phyloP scores from a whole-genome alignment of 495 filamentous ascomycete species.

The Aspergillus homomorphus region DNA sequence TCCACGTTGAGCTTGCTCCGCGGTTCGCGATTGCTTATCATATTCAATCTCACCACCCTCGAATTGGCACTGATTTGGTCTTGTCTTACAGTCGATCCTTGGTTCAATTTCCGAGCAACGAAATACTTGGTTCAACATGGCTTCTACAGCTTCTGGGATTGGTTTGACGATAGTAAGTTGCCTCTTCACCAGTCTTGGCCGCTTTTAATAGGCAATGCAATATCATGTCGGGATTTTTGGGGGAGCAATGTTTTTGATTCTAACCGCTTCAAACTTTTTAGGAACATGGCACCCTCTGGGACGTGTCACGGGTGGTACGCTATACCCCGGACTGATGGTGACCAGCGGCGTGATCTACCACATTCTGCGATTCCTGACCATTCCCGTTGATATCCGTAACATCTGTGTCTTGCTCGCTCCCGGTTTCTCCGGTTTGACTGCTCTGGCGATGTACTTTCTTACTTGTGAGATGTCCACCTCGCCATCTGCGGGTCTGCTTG shows the following conservation, averaged over 20 bases:
- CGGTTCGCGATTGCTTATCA: conserved; percentile 11
- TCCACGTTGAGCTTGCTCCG: not conserved
- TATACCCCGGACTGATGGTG: conserved; percentile 99
- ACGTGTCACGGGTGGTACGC: conserved; percentile 95
- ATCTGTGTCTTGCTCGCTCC: conserved; percentile 97
- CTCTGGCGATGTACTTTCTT: conserved; percentile 89
- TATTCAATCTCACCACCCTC: not conserved
- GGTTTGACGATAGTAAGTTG: conserved; percentile 93
- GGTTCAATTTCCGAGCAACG: conserved; percentile 99
- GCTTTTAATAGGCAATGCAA: conserved; percentile 8
- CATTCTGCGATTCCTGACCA: conserved; percentile 79
- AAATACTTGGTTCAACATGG: conserved; percentile 96
- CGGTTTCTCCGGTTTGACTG: conserved; percentile 92
- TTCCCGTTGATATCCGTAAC: conserved; percentile 98
- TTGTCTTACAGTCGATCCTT: conserved; percentile 79
- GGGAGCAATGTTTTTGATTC: conserved; percentile 14
- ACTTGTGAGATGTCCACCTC: conserved; percentile 94
- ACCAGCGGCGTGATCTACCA: conserved; percentile 98
- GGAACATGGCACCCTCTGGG: conserved; percentile 99
- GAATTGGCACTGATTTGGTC: conserved; percentile 20
- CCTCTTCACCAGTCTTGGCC: not conserved
- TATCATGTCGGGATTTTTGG: conserved; percentile 3
- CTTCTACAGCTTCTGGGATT: conserved; percentile 99
- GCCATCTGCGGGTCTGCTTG: conserved; percentile 89
- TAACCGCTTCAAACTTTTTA: conserved; percentile 26